phyloP scores from a whole-genome alignment of 345 rosid genomes.

The Fremontodendron californicum region DNA sequence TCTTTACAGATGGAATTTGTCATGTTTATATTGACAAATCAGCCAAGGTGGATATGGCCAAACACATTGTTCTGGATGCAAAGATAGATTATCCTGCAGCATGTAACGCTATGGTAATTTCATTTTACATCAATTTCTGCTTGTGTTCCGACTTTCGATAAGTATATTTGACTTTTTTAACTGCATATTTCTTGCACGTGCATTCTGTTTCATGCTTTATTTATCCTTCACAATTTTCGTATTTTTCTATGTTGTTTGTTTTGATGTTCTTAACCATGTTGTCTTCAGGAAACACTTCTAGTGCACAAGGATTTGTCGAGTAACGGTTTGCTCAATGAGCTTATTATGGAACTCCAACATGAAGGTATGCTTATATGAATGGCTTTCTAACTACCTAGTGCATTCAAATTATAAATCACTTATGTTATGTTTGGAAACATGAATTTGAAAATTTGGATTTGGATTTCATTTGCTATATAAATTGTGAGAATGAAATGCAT shows the following conservation, averaged over 20 bases:
- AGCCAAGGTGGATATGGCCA: conserved; percentile 59
- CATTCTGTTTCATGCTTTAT: not conserved
- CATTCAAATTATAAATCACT: not conserved
- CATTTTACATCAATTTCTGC: not conserved
- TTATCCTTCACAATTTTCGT: not conserved
- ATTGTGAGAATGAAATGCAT: too few species aligned
- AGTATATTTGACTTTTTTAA: not conserved
- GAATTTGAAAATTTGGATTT: too few species aligned
- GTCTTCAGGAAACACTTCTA: conserved; percentile 34
- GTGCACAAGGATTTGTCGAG: conserved; percentile 27
- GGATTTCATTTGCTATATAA: too few species aligned
- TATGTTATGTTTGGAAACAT: too few species aligned
- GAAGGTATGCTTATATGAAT: conserved; percentile 23
- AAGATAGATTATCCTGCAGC: conserved; percentile 76
- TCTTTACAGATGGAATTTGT: conserved; percentile 63
- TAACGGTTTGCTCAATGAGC: conserved; percentile 17
- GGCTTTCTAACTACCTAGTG: not conserved
- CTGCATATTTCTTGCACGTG: not conserved
- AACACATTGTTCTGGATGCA: conserved; percentile 57
- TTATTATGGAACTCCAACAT: conserved; percentile 21
- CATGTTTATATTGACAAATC: conserved; percentile 66
- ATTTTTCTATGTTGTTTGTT: not conserved
- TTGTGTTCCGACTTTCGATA: not conserved
- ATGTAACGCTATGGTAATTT: conserved; percentile 67
- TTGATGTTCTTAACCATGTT: conserved; percentile 4